Base-by-base conservation (phyloP, 495 filamentous ascomycete species). In the Penicillium lagena region DNA sequence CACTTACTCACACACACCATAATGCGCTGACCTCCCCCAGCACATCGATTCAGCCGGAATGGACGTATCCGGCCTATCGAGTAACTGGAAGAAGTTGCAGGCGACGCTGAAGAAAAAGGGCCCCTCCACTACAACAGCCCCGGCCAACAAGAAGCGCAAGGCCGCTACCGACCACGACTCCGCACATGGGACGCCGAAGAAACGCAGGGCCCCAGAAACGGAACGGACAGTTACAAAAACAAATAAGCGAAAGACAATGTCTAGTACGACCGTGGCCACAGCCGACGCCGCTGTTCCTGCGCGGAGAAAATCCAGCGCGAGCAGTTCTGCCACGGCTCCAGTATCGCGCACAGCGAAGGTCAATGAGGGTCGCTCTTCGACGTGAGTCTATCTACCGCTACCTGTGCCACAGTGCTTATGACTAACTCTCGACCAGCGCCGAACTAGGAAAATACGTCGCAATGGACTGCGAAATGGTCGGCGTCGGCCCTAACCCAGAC, bases 391-490 rank as follows among this genome's bases (percentile, higher is more conserved):
- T n/a, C n/a, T n/a, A 14, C 29, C 29, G n/a, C 13, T 29, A 33
- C 14, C 11, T 38, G 14, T 33, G 22, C 5, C 13, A 32, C 30
- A 8, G 15, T 46, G 27, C 35, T 27, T 13, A 31, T 32, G 43
- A 37, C 59, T 55, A 39, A 59, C 39, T 15, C 9, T 27, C 2
- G 12, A 27, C n/a, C 43, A 74, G 71, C 29, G 62, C 57, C 12
- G 78, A 85, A 37, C 58, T 85, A 37, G 90, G 90, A 40, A 93
- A 89, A 75, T 97, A 93, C 57, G 62, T 98, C 36, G 85, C 88
- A 30, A 77, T 98, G 36, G 94, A 98, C 70, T 97, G 93, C 65
- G 93, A 98, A 68, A 98, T 98, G 93, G 91, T 98, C 12, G 93
- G 93, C 33, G 80, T 89, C 9, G 89, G 89, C 2, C 80, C 84